phyloP scores from a whole-genome alignment of 2,329 filamentous ascomycete genomes.

The Trichoderma gracile region DNA sequence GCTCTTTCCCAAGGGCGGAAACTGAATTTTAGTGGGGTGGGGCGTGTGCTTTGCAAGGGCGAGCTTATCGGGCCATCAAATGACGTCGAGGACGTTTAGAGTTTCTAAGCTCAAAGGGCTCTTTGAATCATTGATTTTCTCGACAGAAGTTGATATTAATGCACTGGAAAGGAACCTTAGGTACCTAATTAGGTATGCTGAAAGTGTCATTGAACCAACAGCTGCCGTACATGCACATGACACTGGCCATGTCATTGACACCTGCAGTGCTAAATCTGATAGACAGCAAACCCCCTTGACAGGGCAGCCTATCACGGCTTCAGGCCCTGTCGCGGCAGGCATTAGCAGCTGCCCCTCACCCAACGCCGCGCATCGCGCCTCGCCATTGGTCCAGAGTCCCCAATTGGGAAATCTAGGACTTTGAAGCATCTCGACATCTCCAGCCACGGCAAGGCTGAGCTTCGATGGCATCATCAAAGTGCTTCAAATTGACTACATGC shows the following conservation, averaged over 20 bases:
- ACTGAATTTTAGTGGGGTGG: constrained; percentile 21
- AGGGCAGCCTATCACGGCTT: background rate
- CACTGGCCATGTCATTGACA: too few species aligned
- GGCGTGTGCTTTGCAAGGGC: constrained; percentile 16
- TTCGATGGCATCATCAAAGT: too few species aligned
- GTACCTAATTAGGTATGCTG: too few species aligned
- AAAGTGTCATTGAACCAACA: too few species aligned
- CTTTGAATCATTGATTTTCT: background rate
- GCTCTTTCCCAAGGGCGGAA: background rate
- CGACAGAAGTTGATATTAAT: too few species aligned
- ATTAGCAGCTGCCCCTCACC: constrained; percentile 20
- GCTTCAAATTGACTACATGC: too few species aligned
- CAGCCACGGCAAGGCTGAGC: background rate
- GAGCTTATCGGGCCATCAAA: constrained; percentile 15
- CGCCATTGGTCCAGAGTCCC: constrained; percentile 14
- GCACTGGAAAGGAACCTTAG: too few species aligned
- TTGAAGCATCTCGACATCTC: constrained; percentile 5
- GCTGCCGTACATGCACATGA: too few species aligned
- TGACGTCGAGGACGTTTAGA: background rate
- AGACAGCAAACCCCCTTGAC: background rate
- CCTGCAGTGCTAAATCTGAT: background rate
- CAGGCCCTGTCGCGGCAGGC: background rate
- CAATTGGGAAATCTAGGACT: constrained; percentile 13
- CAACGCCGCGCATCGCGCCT: background rate
- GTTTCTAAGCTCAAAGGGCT: background rate